Evolutionary conservation across 192 early-diverging fungal species (phyloP).

Genomic region (Phycomyces blakesleeanus): DNA sequence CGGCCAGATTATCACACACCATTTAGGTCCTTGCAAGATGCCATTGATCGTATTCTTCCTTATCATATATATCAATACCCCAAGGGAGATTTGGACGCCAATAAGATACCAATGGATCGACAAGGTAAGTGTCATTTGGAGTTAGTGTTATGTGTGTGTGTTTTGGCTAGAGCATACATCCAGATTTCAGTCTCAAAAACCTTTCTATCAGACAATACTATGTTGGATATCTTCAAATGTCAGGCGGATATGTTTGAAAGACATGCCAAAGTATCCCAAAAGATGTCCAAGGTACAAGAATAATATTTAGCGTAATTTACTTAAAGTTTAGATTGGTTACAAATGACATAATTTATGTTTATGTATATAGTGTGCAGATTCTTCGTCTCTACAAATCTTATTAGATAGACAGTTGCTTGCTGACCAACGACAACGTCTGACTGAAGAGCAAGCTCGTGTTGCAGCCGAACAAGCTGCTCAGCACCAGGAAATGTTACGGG

Average conservation of each 20-base stretch:
- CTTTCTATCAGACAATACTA: constrained; percentile 3
- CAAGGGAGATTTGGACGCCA: constrained; percentile 37
- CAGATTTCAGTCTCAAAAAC: too few relatives aligned
- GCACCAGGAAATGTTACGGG: constrained; percentile 18
- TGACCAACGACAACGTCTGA: constrained; percentile 28
- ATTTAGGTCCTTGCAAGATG: constrained; percentile 57
- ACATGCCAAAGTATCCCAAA: constrained; percentile 3
- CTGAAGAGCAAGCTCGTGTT: constrained; percentile 21
- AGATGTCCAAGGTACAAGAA: constrained; percentile 1
- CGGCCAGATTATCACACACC: constrained; percentile 56
- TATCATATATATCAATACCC: constrained; percentile 76
- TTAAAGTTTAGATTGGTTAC: background rate
- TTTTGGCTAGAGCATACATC: too few relatives aligned
- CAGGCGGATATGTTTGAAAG: constrained; percentile 25
- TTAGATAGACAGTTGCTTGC: constrained; percentile 17
- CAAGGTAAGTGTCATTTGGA: constrained; percentile 17
- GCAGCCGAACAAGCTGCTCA: constrained; percentile 22
- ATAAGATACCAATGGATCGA: constrained; percentile 31
- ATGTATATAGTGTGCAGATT: background rate
- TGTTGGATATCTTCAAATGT: constrained; percentile 28
- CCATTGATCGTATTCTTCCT: constrained; percentile 61
- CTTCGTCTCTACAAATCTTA: constrained; percentile 6
- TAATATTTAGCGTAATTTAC: background rate
- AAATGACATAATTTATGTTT: too few relatives aligned
- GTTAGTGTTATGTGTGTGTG: too few relatives aligned